Evolutionary conservation across 495 filamentous ascomycete species (phyloP).

Genomic region (Parathielavia hyrcaniae): DNA sequence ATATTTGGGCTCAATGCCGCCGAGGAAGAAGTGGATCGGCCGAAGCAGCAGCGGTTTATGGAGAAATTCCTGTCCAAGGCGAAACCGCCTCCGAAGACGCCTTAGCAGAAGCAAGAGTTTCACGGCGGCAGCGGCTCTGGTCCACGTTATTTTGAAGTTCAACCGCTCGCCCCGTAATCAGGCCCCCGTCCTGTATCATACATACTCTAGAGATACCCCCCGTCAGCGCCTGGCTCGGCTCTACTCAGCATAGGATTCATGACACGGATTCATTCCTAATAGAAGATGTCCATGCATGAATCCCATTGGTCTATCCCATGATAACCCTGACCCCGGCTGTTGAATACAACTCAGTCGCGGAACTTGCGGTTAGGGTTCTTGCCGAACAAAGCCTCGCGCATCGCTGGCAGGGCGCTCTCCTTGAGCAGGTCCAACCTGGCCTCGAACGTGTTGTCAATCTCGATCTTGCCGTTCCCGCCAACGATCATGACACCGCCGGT

Average conservation of each 20-base stretch:
- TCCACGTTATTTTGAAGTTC: constrained; percentile 10
- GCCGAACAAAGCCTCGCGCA: constrained; percentile 82
- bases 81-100: constrained; percentile 4
- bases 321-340: neutral
- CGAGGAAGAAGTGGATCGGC: constrained; percentile 27
- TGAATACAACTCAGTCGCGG: constrained; percentile 59
- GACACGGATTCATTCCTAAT: constrained; percentile 10
- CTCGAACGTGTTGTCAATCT: constrained; percentile 97
- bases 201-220: constrained; percentile 24
- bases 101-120: neutral
- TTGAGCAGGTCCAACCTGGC: constrained; percentile 80
- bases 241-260: no score
- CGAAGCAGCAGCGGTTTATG: constrained; percentile 41
- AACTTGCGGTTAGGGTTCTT: constrained; percentile 90
- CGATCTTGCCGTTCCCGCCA: constrained; percentile 84
- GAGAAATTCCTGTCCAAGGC: constrained; percentile 39
- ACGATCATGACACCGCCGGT: constrained; percentile 77
- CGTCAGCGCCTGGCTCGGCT: constrained; percentile 8
- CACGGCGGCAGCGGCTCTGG: neutral
- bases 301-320: neutral
- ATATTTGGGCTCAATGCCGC: constrained; percentile 46
- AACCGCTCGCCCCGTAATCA: neutral
- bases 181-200: constrained; percentile 22
- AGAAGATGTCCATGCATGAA: constrained; percentile 1
- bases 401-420: constrained; percentile 73